Percentiles rank a stretch among this genome's conserved stretches.
These are phyloP conservation scores for Fusarium graminum DNA, from an alignment of 2,329 filamentous ascomycete species.

Conservation along the genomic window DNA sequence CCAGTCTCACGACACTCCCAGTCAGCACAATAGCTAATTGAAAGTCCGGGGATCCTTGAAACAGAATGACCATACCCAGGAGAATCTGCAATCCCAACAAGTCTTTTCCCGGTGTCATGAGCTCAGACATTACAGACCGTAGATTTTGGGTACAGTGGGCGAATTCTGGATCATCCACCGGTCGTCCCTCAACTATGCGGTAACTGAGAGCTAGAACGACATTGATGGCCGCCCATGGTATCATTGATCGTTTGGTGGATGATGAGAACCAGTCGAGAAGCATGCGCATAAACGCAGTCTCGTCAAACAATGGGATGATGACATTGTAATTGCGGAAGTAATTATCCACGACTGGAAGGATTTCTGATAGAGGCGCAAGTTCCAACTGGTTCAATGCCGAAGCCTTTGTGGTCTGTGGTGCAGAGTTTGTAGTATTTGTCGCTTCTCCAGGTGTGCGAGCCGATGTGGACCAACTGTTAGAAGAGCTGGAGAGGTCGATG, in stretches of 20 bases:
- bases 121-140: conserved; percentile 51
- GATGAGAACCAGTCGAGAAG: conserved; percentile 52
- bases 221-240: conserved; percentile 54
- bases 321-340: conserved; percentile 42
- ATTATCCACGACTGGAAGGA: conserved; percentile 38
- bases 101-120: conserved; percentile 51
- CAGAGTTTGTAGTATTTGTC: neutral
- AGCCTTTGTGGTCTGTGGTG: neutral
- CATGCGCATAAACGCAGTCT: conserved; percentile 52
- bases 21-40: conserved; percentile 52
- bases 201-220: conserved; percentile 53
- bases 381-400: conserved; percentile 16
- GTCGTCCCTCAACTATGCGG: conserved; percentile 37
- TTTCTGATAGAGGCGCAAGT: conserved; percentile 34
- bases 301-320: conserved; percentile 53
- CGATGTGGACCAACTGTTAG: neutral
- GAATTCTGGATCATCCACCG: conserved; percentile 35
- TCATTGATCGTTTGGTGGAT: conserved; percentile 31
- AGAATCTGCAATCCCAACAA: conserved; percentile 53
- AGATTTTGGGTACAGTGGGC: conserved; percentile 50
- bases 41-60: conserved; percentile 51
- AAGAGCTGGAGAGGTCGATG: neutral
- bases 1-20: conserved; percentile 52
- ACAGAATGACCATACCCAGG: conserved; percentile 52
- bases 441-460: neutral